Percentiles rank a stretch among this genome's conserved stretches.
Conservation (phyloP, 768 basidiomycete genomes). For the Boletus reticuloceps region DNA sequence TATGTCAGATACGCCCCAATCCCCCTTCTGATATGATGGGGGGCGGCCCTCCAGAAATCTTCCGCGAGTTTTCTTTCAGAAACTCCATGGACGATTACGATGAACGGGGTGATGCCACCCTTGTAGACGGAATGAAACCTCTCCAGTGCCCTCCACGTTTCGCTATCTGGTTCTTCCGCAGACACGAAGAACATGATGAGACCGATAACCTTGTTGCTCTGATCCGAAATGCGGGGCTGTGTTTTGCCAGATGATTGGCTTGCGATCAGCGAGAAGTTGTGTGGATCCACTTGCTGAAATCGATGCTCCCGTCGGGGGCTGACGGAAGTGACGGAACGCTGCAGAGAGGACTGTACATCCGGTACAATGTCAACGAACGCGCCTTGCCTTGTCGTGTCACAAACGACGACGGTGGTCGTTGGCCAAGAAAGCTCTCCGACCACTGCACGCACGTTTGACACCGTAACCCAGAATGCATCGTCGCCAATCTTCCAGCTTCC, state of each 20-base stretch:
- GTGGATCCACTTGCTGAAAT: constrained; percentile 17
- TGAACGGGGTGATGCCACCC: constrained; percentile 13
- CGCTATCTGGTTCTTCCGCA: not conserved
- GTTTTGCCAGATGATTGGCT: not conserved
- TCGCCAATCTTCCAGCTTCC: constrained; percentile 15
- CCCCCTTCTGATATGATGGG: constrained; percentile 7
- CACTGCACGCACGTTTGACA: constrained; percentile 17
- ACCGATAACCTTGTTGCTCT: constrained; percentile 1
- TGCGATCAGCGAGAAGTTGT: not conserved
- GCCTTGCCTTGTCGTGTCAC: constrained; percentile 9
- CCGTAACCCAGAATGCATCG: constrained; percentile 9
- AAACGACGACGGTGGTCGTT: constrained; percentile 19
- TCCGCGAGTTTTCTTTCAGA: constrained; percentile 7
- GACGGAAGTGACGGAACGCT: not conserved
- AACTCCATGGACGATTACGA: constrained; percentile 16
- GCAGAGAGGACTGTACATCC: constrained; percentile 7
- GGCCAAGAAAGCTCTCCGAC: constrained; percentile 18
- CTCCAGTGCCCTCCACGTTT: constrained; percentile 15
- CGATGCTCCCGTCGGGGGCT: constrained; percentile 3
- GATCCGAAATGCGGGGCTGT: not conserved
- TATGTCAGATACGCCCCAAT: constrained; percentile 9
- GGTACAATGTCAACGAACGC: constrained; percentile 8
- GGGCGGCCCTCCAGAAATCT: constrained; percentile 8
- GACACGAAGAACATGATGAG: constrained; percentile 18
- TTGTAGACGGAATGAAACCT: constrained; percentile 12